These are phyloP conservation scores for Pinus tabuliformis DNA, from an alignment of 75 land plant species.

Conservation along the genomic window DNA sequence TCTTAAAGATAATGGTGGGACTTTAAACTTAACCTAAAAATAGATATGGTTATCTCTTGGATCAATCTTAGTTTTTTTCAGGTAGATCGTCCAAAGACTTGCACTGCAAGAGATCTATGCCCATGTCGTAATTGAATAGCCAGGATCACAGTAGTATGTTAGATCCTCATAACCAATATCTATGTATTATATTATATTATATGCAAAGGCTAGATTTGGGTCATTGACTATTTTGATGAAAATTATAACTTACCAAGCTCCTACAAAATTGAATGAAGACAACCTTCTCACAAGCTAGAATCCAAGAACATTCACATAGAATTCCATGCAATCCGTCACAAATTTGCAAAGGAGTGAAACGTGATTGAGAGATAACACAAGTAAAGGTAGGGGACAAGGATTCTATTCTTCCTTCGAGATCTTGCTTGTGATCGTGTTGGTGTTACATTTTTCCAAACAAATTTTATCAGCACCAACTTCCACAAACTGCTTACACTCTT, in stretches of 20 bases:
- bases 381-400: neutral
- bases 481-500: too few species aligned
- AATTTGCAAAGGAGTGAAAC: conserved; percentile 19
- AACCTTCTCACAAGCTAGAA: conserved; percentile 35
- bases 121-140: conserved; percentile 30
- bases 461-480: too few species aligned
- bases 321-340: conserved; percentile 5
- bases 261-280: conserved; percentile 40
- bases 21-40: conserved; percentile 15
- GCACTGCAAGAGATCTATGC: conserved; percentile 22
- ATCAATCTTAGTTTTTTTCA: conserved; percentile 14
- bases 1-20: neutral
- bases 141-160: neutral
- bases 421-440: too few species aligned
- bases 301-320: conserved; percentile 41
- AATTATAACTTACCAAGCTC: conserved; percentile 28
- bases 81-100: conserved; percentile 9
- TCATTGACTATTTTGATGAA: neutral
- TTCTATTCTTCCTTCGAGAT: too few species aligned
- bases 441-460: too few species aligned
- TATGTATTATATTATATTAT: too few species aligned
- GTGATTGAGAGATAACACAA: conserved; percentile 26
- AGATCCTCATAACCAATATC: too few species aligned
- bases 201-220: too few species aligned
- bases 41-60: conserved; percentile 31